phyloP scores from a whole-genome alignment of 345 rosid species.

The Hypericum androsaemum region DNA sequence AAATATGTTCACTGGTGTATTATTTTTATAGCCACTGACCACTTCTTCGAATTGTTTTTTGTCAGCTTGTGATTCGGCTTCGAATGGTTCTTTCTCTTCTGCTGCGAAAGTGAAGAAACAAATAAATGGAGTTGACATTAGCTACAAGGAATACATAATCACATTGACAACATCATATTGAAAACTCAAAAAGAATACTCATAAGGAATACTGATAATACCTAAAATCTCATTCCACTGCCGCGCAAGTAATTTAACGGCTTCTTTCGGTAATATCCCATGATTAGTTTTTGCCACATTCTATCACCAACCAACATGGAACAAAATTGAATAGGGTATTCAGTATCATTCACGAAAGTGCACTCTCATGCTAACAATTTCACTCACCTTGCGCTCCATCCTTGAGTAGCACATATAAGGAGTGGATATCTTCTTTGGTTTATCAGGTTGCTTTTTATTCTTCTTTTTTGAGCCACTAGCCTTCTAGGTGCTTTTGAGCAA shows the following conservation, averaged over 20 bases:
- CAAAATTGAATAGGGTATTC: conserved; percentile 9
- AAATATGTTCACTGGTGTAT: conserved; percentile 60
- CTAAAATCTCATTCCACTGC: conserved; percentile 69
- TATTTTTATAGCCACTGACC: conserved; percentile 59
- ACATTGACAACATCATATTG: neutral
- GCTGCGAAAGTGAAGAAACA: too few species aligned
- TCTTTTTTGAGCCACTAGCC: too few species aligned
- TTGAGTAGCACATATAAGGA: conserved; percentile 67
- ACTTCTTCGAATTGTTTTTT: conserved; percentile 64
- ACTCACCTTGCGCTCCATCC: conserved; percentile 75
- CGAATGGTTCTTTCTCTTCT: conserved; percentile 78
- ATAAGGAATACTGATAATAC: too few species aligned
- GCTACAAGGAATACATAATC: neutral
- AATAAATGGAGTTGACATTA: too few species aligned
- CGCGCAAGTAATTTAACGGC: conserved; percentile 59
- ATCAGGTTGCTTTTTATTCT: conserved; percentile 92
- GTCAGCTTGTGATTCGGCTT: conserved; percentile 63
- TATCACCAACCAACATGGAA: conserved; percentile 23
- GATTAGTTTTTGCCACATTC: conserved; percentile 67
- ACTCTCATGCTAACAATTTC: neutral
- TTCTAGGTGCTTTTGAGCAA: too few species aligned
- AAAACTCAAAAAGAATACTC: too few species aligned
- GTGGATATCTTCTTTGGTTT: conserved; percentile 78
- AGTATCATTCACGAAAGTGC: neutral
- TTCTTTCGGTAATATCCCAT: conserved; percentile 61